Conservation (phyloP, 208 protist genomes). For the Trypanosoma lewisi region DNA sequence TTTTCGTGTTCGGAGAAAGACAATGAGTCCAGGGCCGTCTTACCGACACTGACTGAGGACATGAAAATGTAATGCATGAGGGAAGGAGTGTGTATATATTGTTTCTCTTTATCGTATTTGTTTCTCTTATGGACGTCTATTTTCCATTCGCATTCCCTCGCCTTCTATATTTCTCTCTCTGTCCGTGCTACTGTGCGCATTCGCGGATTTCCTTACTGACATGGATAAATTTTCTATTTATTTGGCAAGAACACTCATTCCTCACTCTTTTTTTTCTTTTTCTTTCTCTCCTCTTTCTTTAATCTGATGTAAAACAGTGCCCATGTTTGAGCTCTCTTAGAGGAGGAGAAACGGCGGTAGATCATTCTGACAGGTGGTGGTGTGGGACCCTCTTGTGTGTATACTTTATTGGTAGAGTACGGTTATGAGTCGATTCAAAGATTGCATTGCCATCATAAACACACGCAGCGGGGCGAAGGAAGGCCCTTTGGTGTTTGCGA, state of each 20-base stretch:
- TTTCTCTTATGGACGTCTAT: not conserved
- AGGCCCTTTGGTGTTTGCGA: conserved; percentile 39
- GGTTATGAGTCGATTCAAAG: conserved; percentile 33
- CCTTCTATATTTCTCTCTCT: not conserved
- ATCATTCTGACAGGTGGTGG: not conserved
- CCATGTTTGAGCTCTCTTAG: not conserved
- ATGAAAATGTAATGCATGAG: not conserved
- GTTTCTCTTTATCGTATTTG: not conserved
- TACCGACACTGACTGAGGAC: not conserved
- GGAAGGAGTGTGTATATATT: not conserved
- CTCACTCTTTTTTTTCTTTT: conserved; percentile 6
- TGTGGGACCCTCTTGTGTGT: too few species aligned
- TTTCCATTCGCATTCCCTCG: not conserved
- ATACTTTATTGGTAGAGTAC: not conserved
- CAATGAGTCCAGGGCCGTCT: not conserved
- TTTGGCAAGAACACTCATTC: not conserved
- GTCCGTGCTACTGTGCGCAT: not conserved
- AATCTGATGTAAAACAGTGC: not conserved
- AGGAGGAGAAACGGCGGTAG: not conserved
- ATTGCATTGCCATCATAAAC: conserved; percentile 65
- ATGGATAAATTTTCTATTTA: not conserved
- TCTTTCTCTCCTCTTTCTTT: conserved; percentile 1
- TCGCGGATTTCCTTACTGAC: not conserved
- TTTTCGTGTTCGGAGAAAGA: conserved; percentile 21
- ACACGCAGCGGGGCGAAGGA: conserved; percentile 66